These are phyloP conservation scores for Clohesyomyces aquaticus DNA, from an alignment of 495 filamentous ascomycete species.

Conservation along the genomic window DNA sequence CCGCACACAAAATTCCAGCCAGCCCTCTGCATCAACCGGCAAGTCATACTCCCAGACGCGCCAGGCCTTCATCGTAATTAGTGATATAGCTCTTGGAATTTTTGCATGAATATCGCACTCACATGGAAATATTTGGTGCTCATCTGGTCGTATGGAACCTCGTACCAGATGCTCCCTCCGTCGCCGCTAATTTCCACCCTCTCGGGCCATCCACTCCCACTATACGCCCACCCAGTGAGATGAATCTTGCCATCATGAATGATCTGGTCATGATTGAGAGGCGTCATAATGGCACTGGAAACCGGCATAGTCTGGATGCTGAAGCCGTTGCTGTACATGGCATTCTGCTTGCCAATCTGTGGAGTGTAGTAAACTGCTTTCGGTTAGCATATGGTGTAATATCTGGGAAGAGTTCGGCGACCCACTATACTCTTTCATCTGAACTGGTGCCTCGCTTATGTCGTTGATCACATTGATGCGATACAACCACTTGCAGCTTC, in stretches of 20 bases:
- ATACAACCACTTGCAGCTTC: slow-evolving; percentile 63
- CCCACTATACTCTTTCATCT: slow-evolving; percentile 55
- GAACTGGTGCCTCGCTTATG: slow-evolving; percentile 48
- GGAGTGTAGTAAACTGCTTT: slow-evolving; percentile 56
- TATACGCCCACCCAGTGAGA: slow-evolving; percentile 63
- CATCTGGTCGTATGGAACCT: slow-evolving; percentile 56
- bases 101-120: neutral
- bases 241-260: slow-evolving; percentile 60
- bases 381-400: neutral
- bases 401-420: neutral
- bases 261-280: slow-evolving; percentile 54
- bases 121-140: slow-evolving; percentile 57
- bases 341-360: slow-evolving; percentile 66
- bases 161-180: slow-evolving; percentile 63
- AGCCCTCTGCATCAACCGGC: slow-evolving; percentile 62
- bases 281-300: slow-evolving; percentile 61
- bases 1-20: slow-evolving; percentile 60
- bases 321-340: slow-evolving; percentile 56
- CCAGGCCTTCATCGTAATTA: slow-evolving; percentile 47
- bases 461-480: slow-evolving; percentile 55
- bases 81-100: neutral
- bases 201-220: slow-evolving; percentile 63
- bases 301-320: slow-evolving; percentile 70
- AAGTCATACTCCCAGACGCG: slow-evolving; percentile 57
- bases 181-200: slow-evolving; percentile 61